These are phyloP conservation scores for Wickerhamomyces kurtzmanii DNA, from an alignment of 805 yeast genomes.

Conservation along the genomic window DNA sequence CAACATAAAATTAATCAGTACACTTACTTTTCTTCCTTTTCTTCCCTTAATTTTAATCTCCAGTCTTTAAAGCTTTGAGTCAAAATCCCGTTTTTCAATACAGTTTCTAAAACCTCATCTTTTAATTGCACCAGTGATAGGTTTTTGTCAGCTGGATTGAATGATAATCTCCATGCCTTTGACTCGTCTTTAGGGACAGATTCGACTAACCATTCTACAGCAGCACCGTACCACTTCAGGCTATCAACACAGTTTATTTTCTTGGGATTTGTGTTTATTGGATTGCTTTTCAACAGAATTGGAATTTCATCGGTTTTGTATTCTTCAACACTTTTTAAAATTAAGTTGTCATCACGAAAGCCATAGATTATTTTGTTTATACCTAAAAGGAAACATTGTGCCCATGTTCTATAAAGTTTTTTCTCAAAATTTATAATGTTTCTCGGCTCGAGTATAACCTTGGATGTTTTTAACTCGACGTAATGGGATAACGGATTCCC, in stretches of 20 bases:
- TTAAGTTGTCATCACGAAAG: slow-evolving; percentile 65
- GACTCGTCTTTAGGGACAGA: slow-evolving; percentile 43
- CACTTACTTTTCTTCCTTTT: no score
- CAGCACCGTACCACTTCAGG: slow-evolving; percentile 79
- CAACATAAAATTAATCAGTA: no score
- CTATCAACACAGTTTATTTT: slow-evolving; percentile 69
- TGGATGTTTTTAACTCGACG: slow-evolving; percentile 73
- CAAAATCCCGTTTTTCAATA: slow-evolving; percentile 31
- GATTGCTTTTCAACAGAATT: slow-evolving; percentile 43
- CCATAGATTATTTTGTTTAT: slow-evolving; percentile 78
- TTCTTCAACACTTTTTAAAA: slow-evolving; percentile 63
- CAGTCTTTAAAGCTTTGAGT: slow-evolving; percentile 42
- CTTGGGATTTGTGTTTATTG: slow-evolving; percentile 26
- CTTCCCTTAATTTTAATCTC: slow-evolving; percentile 24
- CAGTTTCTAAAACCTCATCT: slow-evolving; percentile 23
- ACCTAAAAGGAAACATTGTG: slow-evolving; percentile 86
- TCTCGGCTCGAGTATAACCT: slow-evolving; percentile 40
- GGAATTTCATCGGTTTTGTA: slow-evolving; percentile 77
- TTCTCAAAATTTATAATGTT: slow-evolving; percentile 62
- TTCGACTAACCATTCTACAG: slow-evolving; percentile 65
- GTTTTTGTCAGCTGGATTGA: slow-evolving; percentile 42
- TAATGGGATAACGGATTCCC: slow-evolving; percentile 49
- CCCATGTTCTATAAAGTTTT: slow-evolving; percentile 79
- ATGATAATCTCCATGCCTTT: slow-evolving; percentile 44
- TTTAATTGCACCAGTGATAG: slow-evolving; percentile 41